phyloP scores from a whole-genome alignment of 495 filamentous ascomycete genomes.

The Aspergillus homomorphus region DNA sequence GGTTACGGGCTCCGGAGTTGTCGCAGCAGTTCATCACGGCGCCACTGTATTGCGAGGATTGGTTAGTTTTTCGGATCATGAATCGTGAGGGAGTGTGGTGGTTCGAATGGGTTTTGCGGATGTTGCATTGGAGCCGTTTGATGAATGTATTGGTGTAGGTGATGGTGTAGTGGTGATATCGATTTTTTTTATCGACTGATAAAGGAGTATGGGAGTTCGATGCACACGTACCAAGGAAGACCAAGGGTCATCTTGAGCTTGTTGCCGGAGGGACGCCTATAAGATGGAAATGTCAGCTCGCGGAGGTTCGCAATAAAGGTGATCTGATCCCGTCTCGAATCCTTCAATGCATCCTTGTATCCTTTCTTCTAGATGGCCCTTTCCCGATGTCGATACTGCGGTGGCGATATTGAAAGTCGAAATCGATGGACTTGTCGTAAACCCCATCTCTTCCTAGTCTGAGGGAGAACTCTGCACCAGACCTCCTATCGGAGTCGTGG shows the following conservation, averaged over 20 bases:
- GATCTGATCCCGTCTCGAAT: background rate
- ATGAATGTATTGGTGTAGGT: no score
- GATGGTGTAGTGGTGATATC: background rate
- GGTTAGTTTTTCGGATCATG: constrained; percentile 20
- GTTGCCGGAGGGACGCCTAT: constrained; percentile 87
- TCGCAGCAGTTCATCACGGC: constrained; percentile 97
- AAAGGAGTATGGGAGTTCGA: background rate
- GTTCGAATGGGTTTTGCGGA: background rate
- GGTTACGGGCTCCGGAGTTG: constrained; percentile 97
- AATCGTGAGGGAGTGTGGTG: background rate
- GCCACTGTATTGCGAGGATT: constrained; percentile 57
- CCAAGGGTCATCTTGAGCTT: constrained; percentile 99
- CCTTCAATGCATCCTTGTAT: no score
- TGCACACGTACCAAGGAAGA: constrained; percentile 90
- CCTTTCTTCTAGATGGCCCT: no score
- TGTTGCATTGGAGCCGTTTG: no score
- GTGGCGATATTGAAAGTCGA: no score
- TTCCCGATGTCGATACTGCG: no score
- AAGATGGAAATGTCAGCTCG: constrained; percentile 29
- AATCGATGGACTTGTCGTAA: no score
- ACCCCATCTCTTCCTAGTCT: no score
- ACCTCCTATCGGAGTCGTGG: no score
- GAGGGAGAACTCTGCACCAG: no score
- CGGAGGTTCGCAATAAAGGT: background rate
- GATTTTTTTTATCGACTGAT: background rate